Evolutionary conservation across 192 early-diverging fungal species (phyloP), one percentile per base, ranked within the genome.

Genomic region (Phycomyces nitens): DNA sequence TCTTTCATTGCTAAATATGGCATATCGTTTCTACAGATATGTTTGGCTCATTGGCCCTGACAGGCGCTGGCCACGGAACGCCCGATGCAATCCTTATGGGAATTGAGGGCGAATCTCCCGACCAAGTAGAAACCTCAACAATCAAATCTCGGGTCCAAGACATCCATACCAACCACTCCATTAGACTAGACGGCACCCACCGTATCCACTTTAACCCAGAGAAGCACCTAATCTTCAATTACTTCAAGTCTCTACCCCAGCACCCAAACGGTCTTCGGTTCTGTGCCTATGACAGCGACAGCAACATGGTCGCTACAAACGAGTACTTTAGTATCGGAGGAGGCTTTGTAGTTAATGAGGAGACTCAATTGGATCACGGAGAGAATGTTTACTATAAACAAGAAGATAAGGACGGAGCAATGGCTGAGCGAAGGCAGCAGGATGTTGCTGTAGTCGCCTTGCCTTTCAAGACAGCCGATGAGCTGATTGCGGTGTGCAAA

Each of bases 241-340:
- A 88, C 61, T 85, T 84, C 61, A 85, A 94, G 65, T 85, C 87
- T 2, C 80, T 98, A 12, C 95, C 94, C 5, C 89, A 93, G 65
- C 95, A 98, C 69, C 93, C 95, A 9, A 98, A 98, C 72, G 95
- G 95, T 56, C 93, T 98, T 88, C 88, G 95, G 20, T 93, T 98
- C 66, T 89, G 90, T 47, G 91, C 87, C 23, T 94, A 90, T 71
- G 87, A 94, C 68, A 72, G 73, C 26, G 65, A 87, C 16, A 89
- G 89, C 21, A 89, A 94, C 58, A 79, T 97, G 80, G 77, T 91
- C 52, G 94, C 92, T 3, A 93, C 91, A 43, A 94, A 96, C 75
- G 95, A 98, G 73, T 98, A 92, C 80, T 96, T 95, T 80, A 93
- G 91, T 62, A 94, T 95, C 72, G 94, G 94, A 20, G 94, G 94